Evolutionary conservation across 805 yeast genomes (phyloP).

Genomic region (Komagataella phaffii): DNA sequence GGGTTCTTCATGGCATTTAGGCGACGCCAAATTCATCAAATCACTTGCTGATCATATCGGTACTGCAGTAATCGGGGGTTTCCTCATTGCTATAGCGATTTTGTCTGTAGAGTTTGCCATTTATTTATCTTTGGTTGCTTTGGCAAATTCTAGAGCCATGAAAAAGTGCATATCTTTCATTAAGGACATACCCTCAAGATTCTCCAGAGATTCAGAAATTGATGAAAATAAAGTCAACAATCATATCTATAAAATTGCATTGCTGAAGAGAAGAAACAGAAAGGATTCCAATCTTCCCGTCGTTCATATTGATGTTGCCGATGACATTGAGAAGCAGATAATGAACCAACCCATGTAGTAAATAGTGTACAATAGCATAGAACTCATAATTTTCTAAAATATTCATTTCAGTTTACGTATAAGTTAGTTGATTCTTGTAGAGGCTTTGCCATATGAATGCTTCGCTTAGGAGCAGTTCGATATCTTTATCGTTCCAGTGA

Average conservation of each 20-base stretch:
- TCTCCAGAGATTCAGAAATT: neutral
- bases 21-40: conserved; percentile 73
- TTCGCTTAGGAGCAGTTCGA: conserved; percentile 85
- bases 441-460: conserved; percentile 95
- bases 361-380: neutral
- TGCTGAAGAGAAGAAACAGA: conserved; percentile 25
- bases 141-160: neutral
- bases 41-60: conserved; percentile 62
- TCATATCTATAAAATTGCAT: neutral
- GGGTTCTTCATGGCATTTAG: conserved; percentile 90
- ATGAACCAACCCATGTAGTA: neutral
- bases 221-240: neutral
- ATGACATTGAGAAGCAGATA: neutral
- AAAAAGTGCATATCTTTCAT: neutral
- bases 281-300: conserved; percentile 42
- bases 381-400: neutral
- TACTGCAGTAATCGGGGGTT: conserved; percentile 59
- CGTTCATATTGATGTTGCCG: conserved; percentile 19
- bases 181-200: neutral
- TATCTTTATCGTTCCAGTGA: conserved; percentile 77
- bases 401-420: neutral
- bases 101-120: conserved; percentile 34
- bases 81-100: conserved; percentile 35
- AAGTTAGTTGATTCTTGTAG: conserved; percentile 56
- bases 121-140: conserved; percentile 19